Evolutionary conservation across 2,329 filamentous ascomycete species (phyloP).

Genomic region (Phyllosticta ampelicida): DNA sequence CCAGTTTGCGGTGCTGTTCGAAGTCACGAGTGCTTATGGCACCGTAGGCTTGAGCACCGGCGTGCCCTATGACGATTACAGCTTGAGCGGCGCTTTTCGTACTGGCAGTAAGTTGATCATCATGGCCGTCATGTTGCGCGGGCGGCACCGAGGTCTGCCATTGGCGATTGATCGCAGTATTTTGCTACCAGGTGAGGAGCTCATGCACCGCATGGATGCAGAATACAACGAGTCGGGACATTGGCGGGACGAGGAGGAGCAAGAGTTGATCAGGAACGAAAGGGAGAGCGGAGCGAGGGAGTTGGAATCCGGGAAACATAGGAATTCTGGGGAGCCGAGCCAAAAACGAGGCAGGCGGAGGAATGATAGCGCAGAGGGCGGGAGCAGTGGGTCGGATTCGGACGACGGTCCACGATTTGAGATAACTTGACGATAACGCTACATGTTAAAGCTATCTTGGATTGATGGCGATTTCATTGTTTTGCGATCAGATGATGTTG

Average conservation of each 20-base stretch:
- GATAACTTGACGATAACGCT: neutral
- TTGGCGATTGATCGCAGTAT: constrained; percentile 24
- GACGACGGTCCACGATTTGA: constrained; percentile 3
- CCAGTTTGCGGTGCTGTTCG: constrained; percentile 36
- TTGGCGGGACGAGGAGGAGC: constrained; percentile 11
- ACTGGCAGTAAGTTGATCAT: constrained; percentile 48
- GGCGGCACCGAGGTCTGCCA: constrained; percentile 20
- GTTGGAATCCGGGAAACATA: neutral
- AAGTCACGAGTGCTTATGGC: constrained; percentile 48
- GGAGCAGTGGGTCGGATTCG: neutral
- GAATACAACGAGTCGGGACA: constrained; percentile 15
- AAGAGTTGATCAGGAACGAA: constrained; percentile 11
- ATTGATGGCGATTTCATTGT: neutral
- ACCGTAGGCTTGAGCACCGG: constrained; percentile 52
- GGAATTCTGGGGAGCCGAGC: neutral
- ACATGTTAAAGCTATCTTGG: neutral
- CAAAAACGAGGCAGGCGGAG: neutral
- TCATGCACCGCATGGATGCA: constrained; percentile 24
- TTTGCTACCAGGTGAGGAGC: constrained; percentile 21
- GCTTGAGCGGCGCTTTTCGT: constrained; percentile 46
- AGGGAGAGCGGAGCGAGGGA: constrained; percentile 1
- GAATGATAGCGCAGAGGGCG: neutral
- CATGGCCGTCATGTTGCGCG: constrained; percentile 43
- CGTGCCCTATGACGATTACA: constrained; percentile 43
- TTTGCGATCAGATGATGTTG: neutral